Percentiles rank a stretch among this genome's conserved stretches.
phyloP scores from a whole-genome alignment of 2,329 filamentous ascomycete genomes.

The Fusarium brachygibbosum region DNA sequence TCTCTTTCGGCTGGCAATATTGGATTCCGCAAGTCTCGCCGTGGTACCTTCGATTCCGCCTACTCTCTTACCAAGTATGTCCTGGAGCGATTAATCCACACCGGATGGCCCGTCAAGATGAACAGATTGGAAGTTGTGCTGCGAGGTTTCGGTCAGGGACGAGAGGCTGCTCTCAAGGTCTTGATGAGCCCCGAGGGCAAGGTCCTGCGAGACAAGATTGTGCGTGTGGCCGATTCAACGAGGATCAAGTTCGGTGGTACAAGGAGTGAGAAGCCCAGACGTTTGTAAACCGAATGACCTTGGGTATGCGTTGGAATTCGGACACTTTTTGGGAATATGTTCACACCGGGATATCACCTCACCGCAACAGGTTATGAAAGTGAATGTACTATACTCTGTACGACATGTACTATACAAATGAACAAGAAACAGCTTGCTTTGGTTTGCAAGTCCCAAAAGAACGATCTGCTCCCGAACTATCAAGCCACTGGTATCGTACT shows the following conservation, averaged over 20 bases:
- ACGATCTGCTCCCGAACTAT: slow-evolving; percentile 36
- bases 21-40: slow-evolving; percentile 86
- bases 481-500: slow-evolving; percentile 49
- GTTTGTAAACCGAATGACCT: slow-evolving; percentile 65
- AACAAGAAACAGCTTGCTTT: slow-evolving; percentile 38
- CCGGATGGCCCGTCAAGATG: slow-evolving; percentile 82
- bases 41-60: slow-evolving; percentile 88
- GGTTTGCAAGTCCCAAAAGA: slow-evolving; percentile 34
- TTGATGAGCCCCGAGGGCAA: slow-evolving; percentile 88
- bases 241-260: slow-evolving; percentile 96
- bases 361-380: slow-evolving; percentile 25
- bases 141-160: slow-evolving; percentile 86
- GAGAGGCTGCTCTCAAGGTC: slow-evolving; percentile 91
- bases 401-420: slow-evolving; percentile 53
- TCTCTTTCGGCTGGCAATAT: slow-evolving; percentile 87
- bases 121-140: slow-evolving; percentile 82
- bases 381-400: slow-evolving; percentile 56
- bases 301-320: slow-evolving; percentile 12
- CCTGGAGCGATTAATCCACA: slow-evolving; percentile 86
- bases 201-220: slow-evolving; percentile 79
- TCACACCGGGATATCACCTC: slow-evolving; percentile 30
- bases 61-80: slow-evolving; percentile 91
- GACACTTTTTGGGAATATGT: slow-evolving; percentile 24
- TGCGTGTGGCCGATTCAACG: slow-evolving; percentile 86
- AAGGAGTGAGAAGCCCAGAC: slow-evolving; percentile 85